Conservation (phyloP, 352 stramenopile species). For the Phytopythium ostracodes region DNA sequence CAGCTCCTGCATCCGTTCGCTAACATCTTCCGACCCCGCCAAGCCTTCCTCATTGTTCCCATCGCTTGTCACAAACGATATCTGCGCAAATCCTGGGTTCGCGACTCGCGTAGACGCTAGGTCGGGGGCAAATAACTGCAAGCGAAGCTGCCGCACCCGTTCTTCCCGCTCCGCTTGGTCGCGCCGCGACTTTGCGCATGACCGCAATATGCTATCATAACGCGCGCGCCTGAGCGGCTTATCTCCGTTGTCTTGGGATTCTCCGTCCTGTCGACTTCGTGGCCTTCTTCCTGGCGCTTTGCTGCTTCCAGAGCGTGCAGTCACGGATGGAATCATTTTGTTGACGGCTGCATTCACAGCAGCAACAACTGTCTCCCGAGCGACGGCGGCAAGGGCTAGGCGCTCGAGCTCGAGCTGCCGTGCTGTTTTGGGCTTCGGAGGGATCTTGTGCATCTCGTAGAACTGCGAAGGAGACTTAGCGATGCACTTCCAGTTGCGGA, state of each 20-base stretch:
- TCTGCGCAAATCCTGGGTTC: not conserved
- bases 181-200: constrained; percentile 11
- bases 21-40: not conserved
- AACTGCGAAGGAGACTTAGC: constrained; percentile 37
- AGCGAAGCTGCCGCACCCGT: constrained; percentile 26
- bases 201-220: not conserved
- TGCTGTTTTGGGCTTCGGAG: constrained; percentile 31
- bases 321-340: constrained; percentile 23
- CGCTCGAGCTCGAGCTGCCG: constrained; percentile 38
- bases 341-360: constrained; percentile 30
- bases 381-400: constrained; percentile 16
- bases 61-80: not conserved
- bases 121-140: constrained; percentile 39
- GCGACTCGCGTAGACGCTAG: constrained; percentile 4
- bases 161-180: constrained; percentile 30
- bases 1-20: constrained; percentile 21
- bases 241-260: not conserved
- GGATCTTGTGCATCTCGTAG: constrained; percentile 50
- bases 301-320: not conserved
- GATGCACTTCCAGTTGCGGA: constrained; percentile 43
- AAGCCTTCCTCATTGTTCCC: constrained; percentile 11
- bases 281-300: constrained; percentile 8
- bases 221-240: not conserved
- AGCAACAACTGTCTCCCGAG: constrained; percentile 26
- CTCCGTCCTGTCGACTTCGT: not conserved